Evolutionary conservation across 768 basidiomycete genomes (phyloP), one percentile per base, ranked within the genome.

Genomic region (Lactarius sanguifluus): DNA sequence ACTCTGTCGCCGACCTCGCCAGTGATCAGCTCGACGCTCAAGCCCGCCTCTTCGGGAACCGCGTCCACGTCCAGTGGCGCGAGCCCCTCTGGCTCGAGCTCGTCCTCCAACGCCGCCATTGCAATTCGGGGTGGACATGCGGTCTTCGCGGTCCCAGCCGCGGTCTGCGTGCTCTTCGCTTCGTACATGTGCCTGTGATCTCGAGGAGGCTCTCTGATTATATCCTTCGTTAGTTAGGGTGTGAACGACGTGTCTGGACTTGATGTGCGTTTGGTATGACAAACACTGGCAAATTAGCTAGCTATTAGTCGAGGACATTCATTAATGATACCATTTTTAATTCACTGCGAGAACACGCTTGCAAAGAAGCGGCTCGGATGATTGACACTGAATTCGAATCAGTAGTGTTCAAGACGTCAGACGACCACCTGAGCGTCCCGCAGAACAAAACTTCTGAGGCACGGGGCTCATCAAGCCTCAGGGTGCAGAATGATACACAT

Each of bases 21-120:
- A 13, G 89, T 92, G 20, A 77, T 84, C 67, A 81, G 85, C 12
- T 83, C 87, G 43, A 91, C 89, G 1, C 81, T 89, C 50, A 68
- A 76, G 36, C 73, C 67, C 30, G 71, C 45, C n/a, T 20, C 16
- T 28, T 10, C 62, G 23, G 32, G 23, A 10, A 36, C 57, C 10
- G 7, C 57, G 23, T 40, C 65, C 18, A 16, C 52, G 20, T 43
- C 68, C 18, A 43, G 58, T 38, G 54, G 57, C 30, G 25, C 61
- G 7, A 38, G 23, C 34, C 40, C 68, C 20, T 10, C 61, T 9
- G 59, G 18, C 2, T 7, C 54, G 57, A 50, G 34, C 3, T 38
- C 28, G 12, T 23, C 12, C 8, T 15, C n/a, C 2, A 63, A 36
- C 15, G 62, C 57, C 12, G 57, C 62, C 7, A 30, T 40, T 9